Evolutionary conservation across 192 early-diverging fungal genomes (phyloP).

Genomic region (Coemansia erecta): DNA sequence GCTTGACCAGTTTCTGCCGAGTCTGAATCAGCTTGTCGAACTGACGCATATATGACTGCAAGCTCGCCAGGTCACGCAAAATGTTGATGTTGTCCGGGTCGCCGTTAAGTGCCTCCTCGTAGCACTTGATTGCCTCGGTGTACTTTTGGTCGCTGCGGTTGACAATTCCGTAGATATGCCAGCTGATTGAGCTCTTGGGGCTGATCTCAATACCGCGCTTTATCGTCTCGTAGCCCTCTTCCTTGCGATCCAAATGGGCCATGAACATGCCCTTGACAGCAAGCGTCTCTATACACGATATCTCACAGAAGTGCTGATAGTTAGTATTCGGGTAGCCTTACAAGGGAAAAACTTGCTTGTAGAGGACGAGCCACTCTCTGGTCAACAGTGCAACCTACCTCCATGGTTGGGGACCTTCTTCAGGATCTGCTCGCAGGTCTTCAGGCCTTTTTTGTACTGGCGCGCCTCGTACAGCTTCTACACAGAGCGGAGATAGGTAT

Average conservation of each 20-base stretch:
- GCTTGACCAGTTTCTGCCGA: constrained; percentile 63
- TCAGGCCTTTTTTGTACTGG: constrained; percentile 95
- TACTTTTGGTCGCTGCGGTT: constrained; percentile 91
- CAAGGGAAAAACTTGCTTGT: not conserved
- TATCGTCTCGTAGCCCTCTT: constrained; percentile 84
- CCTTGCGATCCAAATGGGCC: constrained; percentile 84
- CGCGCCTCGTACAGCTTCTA: constrained; percentile 94
- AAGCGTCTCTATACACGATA: constrained; percentile 69
- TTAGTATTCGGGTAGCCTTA: not conserved
- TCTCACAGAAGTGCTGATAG: not conserved
- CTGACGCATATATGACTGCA: constrained; percentile 87
- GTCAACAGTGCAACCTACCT: not conserved
- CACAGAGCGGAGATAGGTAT: not conserved
- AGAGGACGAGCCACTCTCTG: not conserved
- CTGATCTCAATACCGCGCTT: constrained; percentile 82
- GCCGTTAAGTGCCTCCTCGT: constrained; percentile 78
- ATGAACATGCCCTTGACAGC: constrained; percentile 95
- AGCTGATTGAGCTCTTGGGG: constrained; percentile 85
- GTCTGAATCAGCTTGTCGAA: constrained; percentile 79
- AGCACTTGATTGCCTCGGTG: constrained; percentile 89
- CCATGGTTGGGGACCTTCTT: constrained; percentile 94
- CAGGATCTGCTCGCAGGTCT: constrained; percentile 85
- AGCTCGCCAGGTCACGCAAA: constrained; percentile 80
- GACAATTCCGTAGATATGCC: constrained; percentile 96
- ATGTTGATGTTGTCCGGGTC: constrained; percentile 93